phyloP scores from a whole-genome alignment of 1,139 yeast genomes.

The Geotrichum restrictum region DNA sequence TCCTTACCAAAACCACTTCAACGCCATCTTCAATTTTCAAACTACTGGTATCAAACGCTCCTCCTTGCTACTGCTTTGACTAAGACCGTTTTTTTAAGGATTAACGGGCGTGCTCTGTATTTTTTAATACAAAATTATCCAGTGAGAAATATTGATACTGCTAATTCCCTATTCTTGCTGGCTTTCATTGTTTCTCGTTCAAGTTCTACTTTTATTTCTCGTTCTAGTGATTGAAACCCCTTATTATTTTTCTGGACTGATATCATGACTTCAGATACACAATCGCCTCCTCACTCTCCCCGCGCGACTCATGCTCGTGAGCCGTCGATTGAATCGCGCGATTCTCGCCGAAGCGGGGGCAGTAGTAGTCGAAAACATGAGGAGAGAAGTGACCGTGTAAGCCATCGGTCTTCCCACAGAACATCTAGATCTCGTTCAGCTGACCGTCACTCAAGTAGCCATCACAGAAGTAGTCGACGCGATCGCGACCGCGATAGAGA shows the following conservation, averaged over 20 bases:
- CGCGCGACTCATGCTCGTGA: not conserved
- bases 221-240: not conserved
- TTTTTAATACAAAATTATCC: not conserved
- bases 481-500: constrained; percentile 14
- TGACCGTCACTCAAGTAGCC: constrained; percentile 2
- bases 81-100: not conserved
- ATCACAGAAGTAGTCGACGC: constrained; percentile 13
- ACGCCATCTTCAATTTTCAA: not conserved
- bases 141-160: not conserved
- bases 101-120: not conserved
- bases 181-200: not conserved
- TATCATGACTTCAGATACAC: constrained; percentile 6
- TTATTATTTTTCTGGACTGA: too few species aligned
- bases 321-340: not conserved
- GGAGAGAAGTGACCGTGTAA: not conserved
- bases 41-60: not conserved
- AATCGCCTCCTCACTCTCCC: not conserved
- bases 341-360: constrained; percentile 7
- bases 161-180: not conserved
- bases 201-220: not conserved
- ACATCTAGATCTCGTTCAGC: not conserved
- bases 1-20: too few species aligned
- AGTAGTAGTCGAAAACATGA: not conserved
- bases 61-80: not conserved
- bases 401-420: not conserved